phyloP scores from a whole-genome alignment of 2,329 filamentous ascomycete species.

The Neofusicoccum ribis region DNA sequence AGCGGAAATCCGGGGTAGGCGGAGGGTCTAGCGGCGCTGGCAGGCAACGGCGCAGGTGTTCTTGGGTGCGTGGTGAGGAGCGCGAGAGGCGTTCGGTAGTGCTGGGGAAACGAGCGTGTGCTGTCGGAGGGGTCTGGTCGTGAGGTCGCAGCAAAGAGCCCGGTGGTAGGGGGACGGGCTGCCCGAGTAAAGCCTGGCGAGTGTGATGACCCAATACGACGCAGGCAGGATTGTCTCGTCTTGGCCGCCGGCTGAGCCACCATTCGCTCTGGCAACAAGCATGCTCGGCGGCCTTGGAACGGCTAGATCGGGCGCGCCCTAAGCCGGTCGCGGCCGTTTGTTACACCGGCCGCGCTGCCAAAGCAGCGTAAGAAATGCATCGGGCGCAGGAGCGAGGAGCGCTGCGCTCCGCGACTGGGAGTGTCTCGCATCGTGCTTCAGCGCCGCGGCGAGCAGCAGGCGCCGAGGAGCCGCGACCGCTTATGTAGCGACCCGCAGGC shows the following conservation, averaged over 20 bases:
- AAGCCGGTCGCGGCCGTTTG: not conserved
- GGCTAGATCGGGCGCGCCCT: not conserved
- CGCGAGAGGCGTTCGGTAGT: not conserved
- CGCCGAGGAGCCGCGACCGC: constrained; percentile 10
- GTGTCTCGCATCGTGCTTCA: constrained; percentile 15
- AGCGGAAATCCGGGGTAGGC: constrained; percentile 18
- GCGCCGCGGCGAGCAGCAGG: not conserved
- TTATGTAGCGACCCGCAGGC: constrained; percentile 7
- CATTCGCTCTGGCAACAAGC: constrained; percentile 1
- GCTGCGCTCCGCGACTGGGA: not conserved
- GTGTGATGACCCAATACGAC: not conserved
- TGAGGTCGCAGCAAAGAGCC: not conserved
- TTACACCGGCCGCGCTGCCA: not conserved
- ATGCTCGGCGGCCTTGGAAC: constrained; percentile 10
- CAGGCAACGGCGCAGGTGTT: not conserved
- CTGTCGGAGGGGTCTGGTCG: not conserved
- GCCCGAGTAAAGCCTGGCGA: not conserved
- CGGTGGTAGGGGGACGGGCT: constrained; percentile 5
- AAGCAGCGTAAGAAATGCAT: not conserved
- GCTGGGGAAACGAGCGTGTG: constrained; percentile 6
- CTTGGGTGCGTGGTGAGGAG: not conserved
- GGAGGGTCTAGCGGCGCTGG: constrained; percentile 1
- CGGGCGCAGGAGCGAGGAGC: not conserved
- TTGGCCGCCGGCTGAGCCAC: constrained; percentile 13
- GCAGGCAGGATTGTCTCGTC: constrained; percentile 3